Evolutionary conservation across 352 stramenopile species (phyloP), one percentile per base, ranked within the genome.

Genomic region (Globisporangium nunn): DNA sequence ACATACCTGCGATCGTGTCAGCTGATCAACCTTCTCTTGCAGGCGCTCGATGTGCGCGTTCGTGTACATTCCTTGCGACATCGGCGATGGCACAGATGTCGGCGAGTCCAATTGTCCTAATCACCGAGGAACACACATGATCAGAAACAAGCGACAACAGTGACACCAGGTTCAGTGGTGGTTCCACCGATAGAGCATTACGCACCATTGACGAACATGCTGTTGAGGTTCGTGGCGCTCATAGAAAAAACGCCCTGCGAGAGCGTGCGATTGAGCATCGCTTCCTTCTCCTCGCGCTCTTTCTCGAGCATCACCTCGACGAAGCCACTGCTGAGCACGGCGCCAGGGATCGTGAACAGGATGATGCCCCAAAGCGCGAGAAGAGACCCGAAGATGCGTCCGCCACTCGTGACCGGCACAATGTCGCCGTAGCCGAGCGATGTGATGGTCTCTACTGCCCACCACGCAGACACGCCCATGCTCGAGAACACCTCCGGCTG

Each of bases 351-450:
- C 14, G 81, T 89, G 55, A 93, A 93, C 52, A 93, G 56, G 46
- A 93, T 89, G 54, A 91, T 93, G n/a, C 84, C 84, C 79, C 78
- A 93, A 6, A 93, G 61, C 12, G 84, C 84, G 18, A 93, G 63
- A 39, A 91, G 62, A 4, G 75, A 85, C 23, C 78, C 88, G 61
- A 93, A 93, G 43, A 80, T 70, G 7, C 82, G 80, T 2, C 81
- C 84, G 15, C 53, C 66, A 39, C 64, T 63, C 3, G 84, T 92
- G 53, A 93, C 67, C 0, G 84, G 84, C 6, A 92, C 81, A n/a
- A 91, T 92, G 52, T 93, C 79, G 10, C 81, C 81, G 44, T 93
- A 93, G 41, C 84, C 84, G n/a, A 93, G 78, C 45, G 84, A 92
- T 14, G 84, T 93, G 61, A 93, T 91, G 7, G 84, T 93, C 50